phyloP scores from a whole-genome alignment of 83 land plant genomes.

The Larix sibirica region DNA sequence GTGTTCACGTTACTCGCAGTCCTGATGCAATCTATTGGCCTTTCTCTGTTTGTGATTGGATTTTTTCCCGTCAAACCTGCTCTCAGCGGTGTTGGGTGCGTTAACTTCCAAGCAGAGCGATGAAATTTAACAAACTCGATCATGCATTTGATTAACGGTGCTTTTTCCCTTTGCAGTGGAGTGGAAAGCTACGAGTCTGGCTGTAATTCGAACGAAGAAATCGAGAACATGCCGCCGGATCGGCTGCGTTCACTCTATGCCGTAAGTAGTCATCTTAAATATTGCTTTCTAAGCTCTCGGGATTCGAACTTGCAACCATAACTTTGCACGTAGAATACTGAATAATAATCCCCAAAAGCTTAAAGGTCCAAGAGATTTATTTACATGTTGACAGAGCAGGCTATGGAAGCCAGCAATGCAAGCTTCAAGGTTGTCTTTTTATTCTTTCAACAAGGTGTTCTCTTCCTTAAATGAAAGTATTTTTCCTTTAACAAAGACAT shows the following conservation, averaged over 20 bases:
- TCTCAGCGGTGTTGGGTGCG: constrained; percentile 76
- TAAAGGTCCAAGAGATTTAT: neutral
- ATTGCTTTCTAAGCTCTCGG: neutral
- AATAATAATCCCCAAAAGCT: too few species aligned
- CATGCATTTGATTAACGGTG: neutral
- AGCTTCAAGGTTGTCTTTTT: neutral
- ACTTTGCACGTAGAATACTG: neutral
- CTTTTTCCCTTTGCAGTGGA: constrained; percentile 41
- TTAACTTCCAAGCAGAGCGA: neutral
- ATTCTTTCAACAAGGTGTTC: neutral
- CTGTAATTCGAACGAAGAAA: constrained; percentile 8
- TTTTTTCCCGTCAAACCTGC: constrained; percentile 93
- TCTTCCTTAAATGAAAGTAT: too few species aligned
- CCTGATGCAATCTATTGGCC: constrained; percentile 67
- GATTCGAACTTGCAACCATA: neutral
- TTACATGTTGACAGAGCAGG: neutral
- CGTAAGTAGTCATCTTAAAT: constrained; percentile 21
- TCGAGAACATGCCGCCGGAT: constrained; percentile 26
- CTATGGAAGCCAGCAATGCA: neutral
- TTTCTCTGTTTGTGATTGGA: constrained; percentile 66
- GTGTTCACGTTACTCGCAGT: constrained; percentile 26
- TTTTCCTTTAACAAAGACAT: too few species aligned
- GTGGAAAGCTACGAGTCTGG: constrained; percentile 48
- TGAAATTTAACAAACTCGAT: neutral
- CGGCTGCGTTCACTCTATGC: constrained; percentile 43